Base-by-base conservation (phyloP, 768 basidiomycete genomes). In the Daedaleopsis sinensis region DNA sequence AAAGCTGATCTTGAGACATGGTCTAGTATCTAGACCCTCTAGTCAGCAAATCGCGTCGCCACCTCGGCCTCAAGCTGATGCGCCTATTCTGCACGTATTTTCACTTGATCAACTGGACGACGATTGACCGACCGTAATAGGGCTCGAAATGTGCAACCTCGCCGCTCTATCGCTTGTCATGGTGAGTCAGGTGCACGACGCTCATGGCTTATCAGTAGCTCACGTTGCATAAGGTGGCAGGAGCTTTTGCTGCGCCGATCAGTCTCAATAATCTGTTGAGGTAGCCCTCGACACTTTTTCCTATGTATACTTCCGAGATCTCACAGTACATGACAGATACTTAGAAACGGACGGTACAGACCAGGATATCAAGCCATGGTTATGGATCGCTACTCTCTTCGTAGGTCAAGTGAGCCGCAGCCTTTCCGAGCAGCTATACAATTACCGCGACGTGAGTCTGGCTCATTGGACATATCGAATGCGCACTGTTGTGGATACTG, bases 341-440 rank as follows among this genome's bases (percentile, higher is more conserved):
- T 66, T 80, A 81, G 61, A 72, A 62, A 23, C 65, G 70, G 27
- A 79, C 77, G 3, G 62, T 76, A 49, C 71, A 65, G 23, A 72
- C 77, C 11, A 64, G 66, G 27, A 32, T 8, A 62, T 81, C 52
- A 73, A 76, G n/a, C 83, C 84, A 0, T 81, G 81, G 75, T 75
- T 85, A 10, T 84, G 82, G 81, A 74, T 83, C 21, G 55, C 65
- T 0, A 69, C 62, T 50, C 65, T 78, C 8, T 72, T 74, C 54
- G 54, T 77, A 15, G 78, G 76, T 10, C 73, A 78, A 16, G 65
- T 72, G 32, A 13, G 73, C 39, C 76, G 74, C 52, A 71, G 76
- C 19, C 54, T 80, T 18, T 64, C 72, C 27, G 73, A 79, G 39
- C 78, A 81, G 72, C 64, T 83, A 81, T 70, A 69, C 71, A 51